A percentile compares a stretch with the other conserved stretches of the same genome.
Conservation (phyloP, 768 basidiomycete genomes). For the Cystobasidium onofrii region DNA sequence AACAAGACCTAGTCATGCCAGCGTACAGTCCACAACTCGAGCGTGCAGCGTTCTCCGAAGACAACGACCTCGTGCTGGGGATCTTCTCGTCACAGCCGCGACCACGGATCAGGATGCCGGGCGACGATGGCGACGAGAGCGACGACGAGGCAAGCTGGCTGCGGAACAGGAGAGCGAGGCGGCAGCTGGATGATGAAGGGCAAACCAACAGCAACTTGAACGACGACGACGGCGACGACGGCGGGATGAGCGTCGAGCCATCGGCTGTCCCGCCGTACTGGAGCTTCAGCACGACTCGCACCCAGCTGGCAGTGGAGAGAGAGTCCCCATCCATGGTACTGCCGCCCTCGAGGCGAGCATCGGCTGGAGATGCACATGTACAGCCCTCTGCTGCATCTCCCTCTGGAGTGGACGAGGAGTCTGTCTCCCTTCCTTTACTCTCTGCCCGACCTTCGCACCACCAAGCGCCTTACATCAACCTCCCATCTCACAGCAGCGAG, state of each 20-base stretch:
- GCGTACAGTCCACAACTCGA: neutral
- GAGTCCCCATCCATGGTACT: neutral
- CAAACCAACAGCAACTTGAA: neutral
- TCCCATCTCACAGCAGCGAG: neutral
- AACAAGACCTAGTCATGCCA: neutral
- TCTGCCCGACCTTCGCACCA: neutral
- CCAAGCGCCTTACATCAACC: neutral
- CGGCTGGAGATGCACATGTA: neutral
- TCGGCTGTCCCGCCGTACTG: constrained; percentile 14
- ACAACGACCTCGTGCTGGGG: neutral
- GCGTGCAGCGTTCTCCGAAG: neutral
- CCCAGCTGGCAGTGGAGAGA: neutral
- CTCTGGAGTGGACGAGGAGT: neutral
- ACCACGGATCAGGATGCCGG: no score
- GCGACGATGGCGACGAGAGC: no score
- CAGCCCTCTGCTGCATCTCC: neutral
- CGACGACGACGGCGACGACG: constrained; percentile 30
- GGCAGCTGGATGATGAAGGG: neutral
- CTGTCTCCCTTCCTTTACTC: neutral
- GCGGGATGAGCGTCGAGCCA: constrained; percentile 43
- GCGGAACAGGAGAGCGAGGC: no score
- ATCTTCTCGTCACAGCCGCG: no score
- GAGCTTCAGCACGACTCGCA: constrained; percentile 9
- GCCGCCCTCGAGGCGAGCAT: neutral
- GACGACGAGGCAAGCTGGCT: no score